Evolutionary conservation across 768 basidiomycete genomes (phyloP).

Genomic region (Neoboletus subvelutipes): DNA sequence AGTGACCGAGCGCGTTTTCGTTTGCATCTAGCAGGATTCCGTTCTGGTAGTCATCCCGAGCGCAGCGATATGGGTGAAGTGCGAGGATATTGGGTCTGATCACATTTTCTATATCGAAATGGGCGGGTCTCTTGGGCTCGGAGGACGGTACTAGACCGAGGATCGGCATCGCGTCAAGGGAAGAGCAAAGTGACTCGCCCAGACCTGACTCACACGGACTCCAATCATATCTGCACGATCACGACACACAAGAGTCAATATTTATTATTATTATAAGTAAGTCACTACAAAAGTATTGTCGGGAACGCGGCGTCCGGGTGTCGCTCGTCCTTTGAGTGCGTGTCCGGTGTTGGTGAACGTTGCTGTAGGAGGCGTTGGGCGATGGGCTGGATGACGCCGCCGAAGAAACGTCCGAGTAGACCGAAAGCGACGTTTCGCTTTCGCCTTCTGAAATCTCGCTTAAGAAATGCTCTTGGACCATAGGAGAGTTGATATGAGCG

Average conservation of each 20-base stretch:
- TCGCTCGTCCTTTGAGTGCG: slow-evolving; percentile 32
- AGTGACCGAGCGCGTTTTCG: slow-evolving; percentile 92
- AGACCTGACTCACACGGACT: neutral
- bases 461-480: too few relatives aligned
- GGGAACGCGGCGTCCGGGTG: slow-evolving; percentile 39
- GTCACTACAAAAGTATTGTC: slow-evolving; percentile 44
- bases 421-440: slow-evolving; percentile 30
- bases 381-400: slow-evolving; percentile 31
- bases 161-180: slow-evolving; percentile 57
- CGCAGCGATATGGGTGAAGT: slow-evolving; percentile 91
- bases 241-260: too few relatives aligned
- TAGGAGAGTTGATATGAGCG: too few relatives aligned
- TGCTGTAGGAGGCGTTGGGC: slow-evolving; percentile 30
- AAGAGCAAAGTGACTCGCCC: neutral
- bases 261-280: too few relatives aligned
- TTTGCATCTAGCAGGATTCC: slow-evolving; percentile 97
- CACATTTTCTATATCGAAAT: slow-evolving; percentile 81
- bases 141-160: slow-evolving; percentile 52
- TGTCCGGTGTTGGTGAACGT: slow-evolving; percentile 18
- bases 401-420: slow-evolving; percentile 38
- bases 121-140: slow-evolving; percentile 55
- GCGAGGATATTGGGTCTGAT: slow-evolving; percentile 94
- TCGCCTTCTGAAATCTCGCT: slow-evolving; percentile 36
- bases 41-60: slow-evolving; percentile 89
- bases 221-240: too few relatives aligned